phyloP scores from a whole-genome alignment of 345 rosid genomes.

The Ceriops tagal region DNA sequence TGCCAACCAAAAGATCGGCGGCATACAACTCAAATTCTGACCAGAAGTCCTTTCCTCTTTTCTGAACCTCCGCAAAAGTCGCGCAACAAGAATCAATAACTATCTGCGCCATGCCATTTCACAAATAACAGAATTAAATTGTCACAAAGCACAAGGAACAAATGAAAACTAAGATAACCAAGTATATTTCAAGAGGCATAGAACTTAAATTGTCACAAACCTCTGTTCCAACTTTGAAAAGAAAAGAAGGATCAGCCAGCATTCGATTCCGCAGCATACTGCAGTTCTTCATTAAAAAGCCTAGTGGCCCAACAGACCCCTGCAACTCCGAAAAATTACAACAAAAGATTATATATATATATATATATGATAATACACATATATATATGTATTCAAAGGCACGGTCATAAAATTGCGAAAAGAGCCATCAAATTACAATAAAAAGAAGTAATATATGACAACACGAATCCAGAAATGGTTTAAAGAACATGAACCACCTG shows the following conservation, averaged over 20 bases:
- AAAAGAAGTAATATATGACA: background rate
- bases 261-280: conserved; percentile 78
- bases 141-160: background rate
- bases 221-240: conserved; percentile 93
- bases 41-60: conserved; percentile 93
- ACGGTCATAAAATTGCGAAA: background rate
- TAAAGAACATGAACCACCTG: conserved; percentile 50
- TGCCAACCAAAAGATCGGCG: conserved; percentile 86
- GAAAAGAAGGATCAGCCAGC: conserved; percentile 95
- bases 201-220: conserved; percentile 28
- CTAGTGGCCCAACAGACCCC: conserved; percentile 67
- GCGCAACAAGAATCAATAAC: conserved; percentile 91
- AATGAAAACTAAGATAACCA: background rate
- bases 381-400: too few species aligned
- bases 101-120: conserved; percentile 45
- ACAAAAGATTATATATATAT: too few species aligned
- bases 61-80: conserved; percentile 87
- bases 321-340: conserved; percentile 21
- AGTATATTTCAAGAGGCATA: too few species aligned
- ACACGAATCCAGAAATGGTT: background rate
- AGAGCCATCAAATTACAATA: background rate
- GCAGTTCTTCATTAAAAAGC: conserved; percentile 63
- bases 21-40: conserved; percentile 87
- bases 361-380: too few species aligned
- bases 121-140: background rate